These are phyloP conservation scores for Astraeus odoratus DNA, from an alignment of 768 basidiomycete species.

Conservation along the genomic window DNA sequence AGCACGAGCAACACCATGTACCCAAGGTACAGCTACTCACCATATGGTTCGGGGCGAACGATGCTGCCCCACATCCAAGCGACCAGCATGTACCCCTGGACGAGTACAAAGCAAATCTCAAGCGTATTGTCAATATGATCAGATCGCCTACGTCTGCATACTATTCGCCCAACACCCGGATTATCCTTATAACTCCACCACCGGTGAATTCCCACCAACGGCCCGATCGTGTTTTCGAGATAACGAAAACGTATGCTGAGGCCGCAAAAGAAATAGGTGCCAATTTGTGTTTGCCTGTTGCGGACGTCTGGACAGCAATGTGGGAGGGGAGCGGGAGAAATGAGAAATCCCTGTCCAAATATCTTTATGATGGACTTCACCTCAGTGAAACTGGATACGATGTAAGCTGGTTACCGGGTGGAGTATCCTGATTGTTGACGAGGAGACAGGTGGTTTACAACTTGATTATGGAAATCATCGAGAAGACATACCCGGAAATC, in stretches of 20 bases:
- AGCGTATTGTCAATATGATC: conserved; percentile 54
- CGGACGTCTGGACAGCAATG: conserved; percentile 71
- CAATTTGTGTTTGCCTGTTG: conserved; percentile 49
- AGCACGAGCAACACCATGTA: conserved; percentile 36
- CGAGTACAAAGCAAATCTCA: conserved; percentile 59
- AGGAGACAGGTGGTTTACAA: conserved; percentile 56
- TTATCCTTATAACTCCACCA: conserved; percentile 81
- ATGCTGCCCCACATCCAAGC: conserved; percentile 59
- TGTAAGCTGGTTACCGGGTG: conserved; percentile 33
- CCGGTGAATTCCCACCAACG: conserved; percentile 68
- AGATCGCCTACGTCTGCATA: conserved; percentile 53
- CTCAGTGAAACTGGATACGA: conserved; percentile 67
- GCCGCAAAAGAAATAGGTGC: conserved; percentile 57
- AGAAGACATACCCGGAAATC: conserved; percentile 56
- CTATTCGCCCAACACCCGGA: conserved; percentile 64
- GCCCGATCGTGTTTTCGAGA: conserved; percentile 47
- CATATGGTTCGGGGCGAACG: conserved; percentile 91
- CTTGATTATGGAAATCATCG: conserved; percentile 50
- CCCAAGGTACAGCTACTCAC: conserved; percentile 67
- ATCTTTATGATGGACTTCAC: conserved; percentile 75
- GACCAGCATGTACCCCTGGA: conserved; percentile 72
- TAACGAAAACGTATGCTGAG: conserved; percentile 62
- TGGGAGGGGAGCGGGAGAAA: conserved; percentile 66
- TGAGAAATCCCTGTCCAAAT: conserved; percentile 44
- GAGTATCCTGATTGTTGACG: conserved; percentile 1